Percentiles rank a stretch among this genome's conserved stretches.
Evolutionary conservation across 2,329 filamentous ascomycete species (phyloP).

Genomic region (Trichoderma asperellum): DNA sequence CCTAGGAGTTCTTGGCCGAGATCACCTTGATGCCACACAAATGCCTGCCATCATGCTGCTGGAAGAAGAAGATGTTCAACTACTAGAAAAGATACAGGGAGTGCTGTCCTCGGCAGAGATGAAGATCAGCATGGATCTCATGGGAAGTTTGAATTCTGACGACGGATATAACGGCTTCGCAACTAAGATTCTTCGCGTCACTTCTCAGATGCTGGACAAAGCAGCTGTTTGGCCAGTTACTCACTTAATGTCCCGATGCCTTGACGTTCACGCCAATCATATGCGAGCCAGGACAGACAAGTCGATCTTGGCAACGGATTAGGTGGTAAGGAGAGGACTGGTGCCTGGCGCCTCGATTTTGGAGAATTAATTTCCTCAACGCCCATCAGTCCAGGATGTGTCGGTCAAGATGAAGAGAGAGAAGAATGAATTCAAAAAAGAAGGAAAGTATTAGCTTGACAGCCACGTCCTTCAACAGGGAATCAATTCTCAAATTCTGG

Average conservation of each 20-base stretch:
- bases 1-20: constrained; percentile 81
- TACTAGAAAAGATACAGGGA: constrained; percentile 80
- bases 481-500: neutral
- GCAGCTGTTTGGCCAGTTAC: constrained; percentile 85
- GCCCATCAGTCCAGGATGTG: neutral
- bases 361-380: neutral
- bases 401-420: neutral
- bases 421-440: neutral
- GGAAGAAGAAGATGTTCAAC: constrained; percentile 87
- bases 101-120: constrained; percentile 76
- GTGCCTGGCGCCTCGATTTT: neutral
- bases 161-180: constrained; percentile 75
- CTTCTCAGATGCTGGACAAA: constrained; percentile 84
- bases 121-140: constrained; percentile 69
- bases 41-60: constrained; percentile 88
- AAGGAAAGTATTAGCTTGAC: neutral
- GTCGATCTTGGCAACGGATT: constrained; percentile 51
- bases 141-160: constrained; percentile 55
- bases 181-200: constrained; percentile 80
- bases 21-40: constrained; percentile 76
- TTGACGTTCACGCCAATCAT: constrained; percentile 58
- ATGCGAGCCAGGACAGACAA: constrained; percentile 58
- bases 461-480: constrained; percentile 12
- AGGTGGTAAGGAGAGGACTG: constrained; percentile 32
- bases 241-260: constrained; percentile 58